These are phyloP conservation scores for Hypomontagnella monticulosa DNA, from an alignment of 495 filamentous ascomycete genomes.

Conservation along the genomic window DNA sequence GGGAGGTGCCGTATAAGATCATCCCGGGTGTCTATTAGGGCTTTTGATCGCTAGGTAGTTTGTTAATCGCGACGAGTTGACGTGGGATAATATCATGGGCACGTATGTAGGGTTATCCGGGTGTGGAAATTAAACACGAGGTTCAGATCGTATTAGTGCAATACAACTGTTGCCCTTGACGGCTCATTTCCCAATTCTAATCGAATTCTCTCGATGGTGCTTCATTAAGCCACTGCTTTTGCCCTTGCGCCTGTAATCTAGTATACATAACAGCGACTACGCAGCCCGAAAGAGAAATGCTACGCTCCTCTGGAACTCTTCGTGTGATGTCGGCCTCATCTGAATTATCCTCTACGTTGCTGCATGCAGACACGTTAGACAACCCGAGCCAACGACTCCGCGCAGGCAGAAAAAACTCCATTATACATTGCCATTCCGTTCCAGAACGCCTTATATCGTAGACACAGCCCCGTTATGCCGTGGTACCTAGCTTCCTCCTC, in stretches of 20 bases:
- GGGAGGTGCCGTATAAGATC: constrained; percentile 54
- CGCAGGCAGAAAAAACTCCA: constrained; percentile 19
- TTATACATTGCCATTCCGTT: constrained; percentile 27
- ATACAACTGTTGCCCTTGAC: constrained; percentile 6
- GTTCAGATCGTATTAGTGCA: neutral
- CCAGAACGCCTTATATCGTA: constrained; percentile 33
- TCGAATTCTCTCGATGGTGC: neutral
- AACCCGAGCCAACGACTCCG: constrained; percentile 40
- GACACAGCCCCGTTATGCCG: neutral
- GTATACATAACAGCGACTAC: constrained; percentile 29
- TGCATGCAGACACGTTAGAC: constrained; percentile 19
- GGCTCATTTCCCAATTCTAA: neutral
- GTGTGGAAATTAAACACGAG: neutral
- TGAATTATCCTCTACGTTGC: constrained; percentile 16
- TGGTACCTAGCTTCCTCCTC: neutral
- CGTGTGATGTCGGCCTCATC: constrained; percentile 4
- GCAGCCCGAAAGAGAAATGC: constrained; percentile 5
- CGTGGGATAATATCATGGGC: neutral
- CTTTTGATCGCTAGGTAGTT: neutral
- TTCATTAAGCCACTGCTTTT: neutral
- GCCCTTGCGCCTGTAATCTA: constrained; percentile 29
- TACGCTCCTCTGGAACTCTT: neutral
- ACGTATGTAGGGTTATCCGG: neutral
- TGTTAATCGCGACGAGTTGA: neutral
- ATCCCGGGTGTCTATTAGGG: constrained; percentile 55